Conservation (phyloP, 768 basidiomycete genomes). For the Podaxis sp. region DNA sequence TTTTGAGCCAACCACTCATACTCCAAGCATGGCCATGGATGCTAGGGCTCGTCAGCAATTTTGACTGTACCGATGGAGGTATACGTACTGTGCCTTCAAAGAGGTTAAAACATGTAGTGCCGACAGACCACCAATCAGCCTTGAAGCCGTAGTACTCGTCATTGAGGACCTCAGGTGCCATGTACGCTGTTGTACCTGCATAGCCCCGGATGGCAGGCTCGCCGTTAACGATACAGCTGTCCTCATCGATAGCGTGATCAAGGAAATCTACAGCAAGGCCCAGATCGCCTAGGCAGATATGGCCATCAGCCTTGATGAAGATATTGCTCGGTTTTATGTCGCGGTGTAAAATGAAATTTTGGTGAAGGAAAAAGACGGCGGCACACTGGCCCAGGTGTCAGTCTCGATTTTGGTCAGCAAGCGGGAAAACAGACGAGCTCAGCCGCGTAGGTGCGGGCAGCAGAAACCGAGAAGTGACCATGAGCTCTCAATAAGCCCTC, state of each 20-base stretch:
- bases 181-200: constrained; percentile 20
- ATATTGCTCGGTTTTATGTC: constrained; percentile 23
- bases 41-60: not conserved
- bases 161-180: constrained; percentile 20
- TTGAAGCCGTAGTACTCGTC: constrained; percentile 20
- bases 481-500: constrained; percentile 11
- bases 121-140: constrained; percentile 21
- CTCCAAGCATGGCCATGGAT: constrained; percentile 6
- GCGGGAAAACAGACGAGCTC: constrained; percentile 16
- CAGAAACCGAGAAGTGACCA: constrained; percentile 10
- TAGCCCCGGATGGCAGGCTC: constrained; percentile 18
- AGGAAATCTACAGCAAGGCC: constrained; percentile 21
- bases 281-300: constrained; percentile 21
- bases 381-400: constrained; percentile 14
- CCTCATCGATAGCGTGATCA: not conserved
- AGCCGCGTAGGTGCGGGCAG: constrained; percentile 18
- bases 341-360: constrained; percentile 18
- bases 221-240: not conserved
- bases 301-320: constrained; percentile 21
- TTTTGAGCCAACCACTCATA: not conserved
- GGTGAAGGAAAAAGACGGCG: constrained; percentile 19
- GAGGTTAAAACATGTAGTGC: constrained; percentile 17
- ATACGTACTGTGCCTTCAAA: constrained; percentile 19
- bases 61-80: not conserved
- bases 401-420: not conserved